Base-by-base conservation (phyloP, 2,329 filamentous ascomycete species). In the Aureobasidium sp. region DNA sequence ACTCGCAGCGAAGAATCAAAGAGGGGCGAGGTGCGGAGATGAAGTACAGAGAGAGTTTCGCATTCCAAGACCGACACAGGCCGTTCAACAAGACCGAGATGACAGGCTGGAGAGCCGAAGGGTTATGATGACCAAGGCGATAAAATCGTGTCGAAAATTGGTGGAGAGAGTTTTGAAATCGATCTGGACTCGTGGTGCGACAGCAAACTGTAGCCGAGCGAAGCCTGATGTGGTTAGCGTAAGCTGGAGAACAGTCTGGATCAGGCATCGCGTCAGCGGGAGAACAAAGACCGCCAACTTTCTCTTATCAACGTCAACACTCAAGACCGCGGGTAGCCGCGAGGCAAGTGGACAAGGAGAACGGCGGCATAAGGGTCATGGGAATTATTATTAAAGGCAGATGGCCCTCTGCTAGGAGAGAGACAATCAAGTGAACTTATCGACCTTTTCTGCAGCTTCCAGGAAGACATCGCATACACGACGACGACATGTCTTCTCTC, bases 301-400 rank as follows among this genome's bases (percentile, higher is more conserved):
- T 33, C 42, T 46, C 42, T 57, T 57, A 47, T 57, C 43, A 59
- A 59, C 38, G 37, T 42, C 45, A 49, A 59, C 21, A n/a, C 43
- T 13, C 55, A 49, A 59, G 23, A 46, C 55, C 55, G 55, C 50
- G 4, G 55, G 17, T 40, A 59, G 55, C 55, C 55, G 55, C 45
- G 35, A 40, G 45, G 40, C 45, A 59, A 49, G 31, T 40, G 31
- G 17, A 46, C 43, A 21, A 58, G 43, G 42, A 49, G 25, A 58
- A 47, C 33, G n/a, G 31, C 55, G 43, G 43, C 55, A 21, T 37
- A 57, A 57, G 40, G 29, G 5, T 40, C 13, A 23, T 15, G 55
- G 43, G 17, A 19, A n/a, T 49, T 1, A 23, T 31, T 58, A 47
- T 58, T 58, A 58, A 58, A 58, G 33, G 38, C 53, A 58, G 19